These are phyloP conservation scores for Ensete ventricosum DNA, from an alignment of 176 grass and related monocot species.

Conservation along the genomic window DNA sequence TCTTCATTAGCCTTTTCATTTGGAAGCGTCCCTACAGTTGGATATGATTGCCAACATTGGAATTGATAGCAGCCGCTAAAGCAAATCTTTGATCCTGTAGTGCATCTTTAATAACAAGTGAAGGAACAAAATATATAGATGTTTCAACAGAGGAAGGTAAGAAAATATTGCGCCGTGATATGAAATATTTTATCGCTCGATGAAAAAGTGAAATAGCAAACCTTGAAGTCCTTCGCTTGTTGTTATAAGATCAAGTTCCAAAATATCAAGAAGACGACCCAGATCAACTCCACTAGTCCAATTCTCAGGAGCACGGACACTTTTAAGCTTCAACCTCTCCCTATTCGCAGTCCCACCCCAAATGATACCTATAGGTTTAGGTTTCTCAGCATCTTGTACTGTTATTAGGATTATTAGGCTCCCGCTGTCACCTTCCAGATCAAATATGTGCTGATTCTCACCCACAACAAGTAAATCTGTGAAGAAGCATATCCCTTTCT, in stretches of 20 bases:
- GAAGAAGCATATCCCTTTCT: slow-evolving; percentile 31
- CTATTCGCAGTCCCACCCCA: slow-evolving; percentile 91
- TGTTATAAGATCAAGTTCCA: slow-evolving; percentile 88
- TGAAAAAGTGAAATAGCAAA: slow-evolving; percentile 18
- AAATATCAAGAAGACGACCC: slow-evolving; percentile 73
- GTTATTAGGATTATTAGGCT: slow-evolving; percentile 82
- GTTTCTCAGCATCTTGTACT: slow-evolving; percentile 51
- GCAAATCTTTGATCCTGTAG: slow-evolving; percentile 80
- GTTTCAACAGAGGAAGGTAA: neutral
- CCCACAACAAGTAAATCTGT: slow-evolving; percentile 87
- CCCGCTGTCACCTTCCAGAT: slow-evolving; percentile 92
- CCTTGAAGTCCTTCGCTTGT: slow-evolving; percentile 61
- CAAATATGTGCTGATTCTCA: slow-evolving; percentile 84
- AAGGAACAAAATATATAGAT: neutral
- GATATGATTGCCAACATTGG: slow-evolving; percentile 46
- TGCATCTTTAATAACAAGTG: slow-evolving; percentile 46
- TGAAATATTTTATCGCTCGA: neutral
- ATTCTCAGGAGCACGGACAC: slow-evolving; percentile 70
- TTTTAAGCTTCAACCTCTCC: slow-evolving; percentile 84
- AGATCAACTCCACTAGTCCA: slow-evolving; percentile 94
- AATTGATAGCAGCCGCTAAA: slow-evolving; percentile 38
- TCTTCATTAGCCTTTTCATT: slow-evolving; percentile 54
- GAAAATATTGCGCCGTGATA: neutral
- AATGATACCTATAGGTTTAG: slow-evolving; percentile 83
- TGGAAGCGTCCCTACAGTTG: slow-evolving; percentile 5